These are phyloP conservation scores for Russula sp. DNA, from an alignment of 768 basidiomycete species.

Conservation along the genomic window DNA sequence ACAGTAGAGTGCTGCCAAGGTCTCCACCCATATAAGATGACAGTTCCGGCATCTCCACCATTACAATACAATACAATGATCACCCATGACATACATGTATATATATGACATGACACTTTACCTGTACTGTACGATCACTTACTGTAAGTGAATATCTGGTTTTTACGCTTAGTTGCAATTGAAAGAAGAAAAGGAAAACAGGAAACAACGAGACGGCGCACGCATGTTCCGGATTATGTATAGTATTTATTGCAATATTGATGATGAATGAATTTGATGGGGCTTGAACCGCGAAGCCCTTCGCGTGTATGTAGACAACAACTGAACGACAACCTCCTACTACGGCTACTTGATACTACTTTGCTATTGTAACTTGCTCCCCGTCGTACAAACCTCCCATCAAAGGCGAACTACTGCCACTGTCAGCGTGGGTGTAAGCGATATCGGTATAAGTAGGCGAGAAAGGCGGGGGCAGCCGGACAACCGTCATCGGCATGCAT, in stretches of 20 bases:
- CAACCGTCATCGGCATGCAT: not conserved
- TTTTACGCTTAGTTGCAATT: no score
- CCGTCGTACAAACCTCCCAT: conserved; percentile 9
- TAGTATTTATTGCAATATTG: not conserved
- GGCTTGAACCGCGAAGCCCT: conserved; percentile 46
- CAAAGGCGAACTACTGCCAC: not conserved
- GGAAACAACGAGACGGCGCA: no score
- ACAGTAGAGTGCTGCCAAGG: no score
- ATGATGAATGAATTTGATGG: conserved; percentile 23
- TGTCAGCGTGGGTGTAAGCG: not conserved
- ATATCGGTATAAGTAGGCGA: not conserved
- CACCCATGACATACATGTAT: no score
- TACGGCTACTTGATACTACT: conserved; percentile 17
- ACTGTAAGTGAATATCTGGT: no score
- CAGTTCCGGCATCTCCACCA: no score
- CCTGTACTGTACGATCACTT: no score
- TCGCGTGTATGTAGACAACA: conserved; percentile 29
- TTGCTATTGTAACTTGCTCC: conserved; percentile 18
- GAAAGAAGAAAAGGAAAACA: no score
- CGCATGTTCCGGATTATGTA: not conserved
- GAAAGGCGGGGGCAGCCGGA: not conserved
- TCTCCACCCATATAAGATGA: no score
- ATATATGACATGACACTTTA: no score
- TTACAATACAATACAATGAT: no score
- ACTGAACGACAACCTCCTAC: not conserved